Percentiles rank a stretch among this genome's conserved stretches.
Evolutionary conservation across 441 rosid species (phyloP).

Genomic region (Aleurites moluccanus): DNA sequence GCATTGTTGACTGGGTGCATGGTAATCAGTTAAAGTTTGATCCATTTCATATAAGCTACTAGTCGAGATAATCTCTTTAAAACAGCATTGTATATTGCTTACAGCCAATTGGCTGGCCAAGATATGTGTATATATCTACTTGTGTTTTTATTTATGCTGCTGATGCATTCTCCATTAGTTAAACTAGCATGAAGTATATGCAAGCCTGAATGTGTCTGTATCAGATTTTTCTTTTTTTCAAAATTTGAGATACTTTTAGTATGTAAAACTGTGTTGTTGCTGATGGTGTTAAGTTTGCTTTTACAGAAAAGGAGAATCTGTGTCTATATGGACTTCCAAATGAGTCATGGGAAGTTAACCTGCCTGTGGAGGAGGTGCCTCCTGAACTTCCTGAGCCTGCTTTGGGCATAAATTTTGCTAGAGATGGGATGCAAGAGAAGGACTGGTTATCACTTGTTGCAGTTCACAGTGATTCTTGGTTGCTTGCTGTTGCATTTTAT

Average conservation of each 20-base stretch:
- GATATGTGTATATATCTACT: too few relatives aligned
- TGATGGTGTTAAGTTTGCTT: conserved; percentile 20
- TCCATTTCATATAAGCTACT: background rate
- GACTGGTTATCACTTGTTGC: conserved; percentile 95
- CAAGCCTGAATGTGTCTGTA: too few relatives aligned
- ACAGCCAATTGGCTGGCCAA: too few relatives aligned
- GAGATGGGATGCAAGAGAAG: conserved; percentile 96
- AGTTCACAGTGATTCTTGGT: conserved; percentile 96
- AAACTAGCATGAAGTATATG: too few relatives aligned
- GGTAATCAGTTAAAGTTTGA: background rate
- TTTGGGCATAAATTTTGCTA: conserved; percentile 89
- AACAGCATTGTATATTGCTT: too few relatives aligned
- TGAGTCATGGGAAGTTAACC: conserved; percentile 93
- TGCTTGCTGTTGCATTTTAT: conserved; percentile 88
- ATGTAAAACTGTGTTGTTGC: background rate
- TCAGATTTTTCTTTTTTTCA: background rate
- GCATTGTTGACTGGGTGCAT: background rate
- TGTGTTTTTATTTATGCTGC: too few relatives aligned
- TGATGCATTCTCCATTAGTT: background rate
- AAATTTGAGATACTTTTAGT: background rate
- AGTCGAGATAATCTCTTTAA: too few relatives aligned
- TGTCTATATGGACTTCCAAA: conserved; percentile 91
- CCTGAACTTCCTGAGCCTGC: conserved; percentile 99
- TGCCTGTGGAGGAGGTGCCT: conserved; percentile 97
- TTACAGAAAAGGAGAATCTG: conserved; percentile 83